Percentiles rank a stretch among this genome's conserved stretches.
These are phyloP conservation scores for Clohesyomyces aquaticus DNA, from an alignment of 495 filamentous ascomycete genomes.

Conservation along the genomic window DNA sequence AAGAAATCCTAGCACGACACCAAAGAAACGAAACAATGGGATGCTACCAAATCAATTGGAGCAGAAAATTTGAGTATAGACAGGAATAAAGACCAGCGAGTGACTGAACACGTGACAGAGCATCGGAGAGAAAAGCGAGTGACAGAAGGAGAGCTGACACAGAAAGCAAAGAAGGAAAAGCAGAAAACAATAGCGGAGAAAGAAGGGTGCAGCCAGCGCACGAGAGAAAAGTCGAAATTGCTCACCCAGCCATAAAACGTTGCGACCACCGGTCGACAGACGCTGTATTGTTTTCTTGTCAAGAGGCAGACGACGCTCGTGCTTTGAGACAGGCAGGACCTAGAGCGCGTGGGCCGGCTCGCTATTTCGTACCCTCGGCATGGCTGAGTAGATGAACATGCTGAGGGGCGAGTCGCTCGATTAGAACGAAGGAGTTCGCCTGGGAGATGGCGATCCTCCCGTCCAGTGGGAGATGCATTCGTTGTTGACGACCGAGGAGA, in stretches of 20 bases:
- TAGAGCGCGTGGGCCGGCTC: too few relatives aligned
- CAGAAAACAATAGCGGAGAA: background rate
- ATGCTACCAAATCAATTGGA: background rate
- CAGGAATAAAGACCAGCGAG: background rate
- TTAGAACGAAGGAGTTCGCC: too few relatives aligned
- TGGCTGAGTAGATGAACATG: too few relatives aligned
- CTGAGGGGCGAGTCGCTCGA: too few relatives aligned
- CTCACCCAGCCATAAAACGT: background rate
- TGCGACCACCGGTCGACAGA: background rate
- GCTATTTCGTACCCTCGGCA: background rate
- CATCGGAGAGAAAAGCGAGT: background rate
- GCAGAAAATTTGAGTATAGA: background rate
- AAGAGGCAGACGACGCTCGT: too few relatives aligned
- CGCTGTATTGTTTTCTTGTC: too few relatives aligned
- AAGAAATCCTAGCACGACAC: too few relatives aligned
- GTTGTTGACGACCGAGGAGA: constrained; percentile 32
- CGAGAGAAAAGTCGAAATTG: background rate
- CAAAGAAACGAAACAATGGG: too few relatives aligned
- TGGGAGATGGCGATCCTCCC: background rate
- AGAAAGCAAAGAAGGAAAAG: background rate
- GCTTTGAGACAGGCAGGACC: too few relatives aligned
- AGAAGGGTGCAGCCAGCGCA: background rate
- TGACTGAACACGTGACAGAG: background rate
- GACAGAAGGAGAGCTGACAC: background rate
- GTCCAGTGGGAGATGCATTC: constrained; percentile 20